These are phyloP conservation scores for Fusarium sp. DNA, from an alignment of 2,329 filamentous ascomycete genomes.

Conservation along the genomic window DNA sequence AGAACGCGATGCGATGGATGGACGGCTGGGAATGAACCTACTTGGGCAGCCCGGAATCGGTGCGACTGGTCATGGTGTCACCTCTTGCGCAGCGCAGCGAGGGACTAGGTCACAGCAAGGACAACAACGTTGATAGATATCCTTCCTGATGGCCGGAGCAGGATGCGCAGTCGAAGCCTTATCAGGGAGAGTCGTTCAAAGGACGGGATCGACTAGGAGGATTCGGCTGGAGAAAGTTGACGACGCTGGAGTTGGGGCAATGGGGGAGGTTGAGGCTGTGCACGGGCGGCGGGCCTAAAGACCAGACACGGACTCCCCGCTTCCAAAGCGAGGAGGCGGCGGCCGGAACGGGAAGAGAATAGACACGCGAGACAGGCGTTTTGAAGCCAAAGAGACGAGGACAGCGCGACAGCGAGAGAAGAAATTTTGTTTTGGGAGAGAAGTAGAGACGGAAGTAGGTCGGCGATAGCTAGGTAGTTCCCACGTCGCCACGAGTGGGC, in stretches of 20 bases:
- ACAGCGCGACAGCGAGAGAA: neutral
- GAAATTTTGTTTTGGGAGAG: neutral
- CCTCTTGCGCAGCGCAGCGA: constrained; percentile 43
- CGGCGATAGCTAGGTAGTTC: neutral
- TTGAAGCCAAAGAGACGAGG: constrained; percentile 6
- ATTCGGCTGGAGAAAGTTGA: constrained; percentile 42
- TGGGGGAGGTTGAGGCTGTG: constrained; percentile 47
- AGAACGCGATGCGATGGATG: constrained; percentile 26
- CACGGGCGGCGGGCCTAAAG: constrained; percentile 45
- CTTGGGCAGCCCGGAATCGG: constrained; percentile 52
- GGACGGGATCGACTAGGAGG: constrained; percentile 27
- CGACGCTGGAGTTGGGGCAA: constrained; percentile 41
- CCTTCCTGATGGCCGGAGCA: constrained; percentile 26
- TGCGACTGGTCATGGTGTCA: constrained; percentile 50
- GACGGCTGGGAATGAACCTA: constrained; percentile 42
- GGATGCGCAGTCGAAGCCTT: constrained; percentile 33
- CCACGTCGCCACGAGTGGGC: constrained; percentile 24
- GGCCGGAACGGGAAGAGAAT: constrained; percentile 43
- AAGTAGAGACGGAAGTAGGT: neutral
- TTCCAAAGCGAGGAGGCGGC: constrained; percentile 42
- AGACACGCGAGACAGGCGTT: constrained; percentile 24
- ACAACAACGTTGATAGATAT: constrained; percentile 29
- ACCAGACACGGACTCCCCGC: constrained; percentile 45
- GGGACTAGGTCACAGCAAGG: constrained; percentile 41
- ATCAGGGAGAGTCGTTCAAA: constrained; percentile 29